Evolutionary conservation across 1,284 basidiomycete species (phyloP).

Genomic region (Puccinia coronata): DNA sequence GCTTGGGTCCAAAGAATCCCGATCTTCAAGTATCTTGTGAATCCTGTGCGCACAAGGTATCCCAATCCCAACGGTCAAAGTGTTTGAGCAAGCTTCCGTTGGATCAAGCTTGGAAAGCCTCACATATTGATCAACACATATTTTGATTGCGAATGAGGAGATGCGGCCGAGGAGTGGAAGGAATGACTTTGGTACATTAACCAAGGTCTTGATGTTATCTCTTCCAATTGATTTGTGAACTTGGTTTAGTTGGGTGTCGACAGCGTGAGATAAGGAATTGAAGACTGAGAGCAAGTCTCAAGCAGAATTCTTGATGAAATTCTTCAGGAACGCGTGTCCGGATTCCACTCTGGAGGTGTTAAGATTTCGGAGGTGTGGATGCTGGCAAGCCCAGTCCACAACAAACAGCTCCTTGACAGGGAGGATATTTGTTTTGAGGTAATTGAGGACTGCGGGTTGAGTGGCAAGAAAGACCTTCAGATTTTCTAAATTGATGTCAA

Average conservation of each 20-base stretch:
- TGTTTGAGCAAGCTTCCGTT: background rate
- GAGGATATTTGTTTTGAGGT: background rate
- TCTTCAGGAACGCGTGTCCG: background rate
- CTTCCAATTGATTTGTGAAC: background rate
- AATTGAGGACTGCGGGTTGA: background rate
- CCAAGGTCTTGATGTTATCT: background rate
- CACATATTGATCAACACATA: background rate
- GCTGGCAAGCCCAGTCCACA: too few species aligned
- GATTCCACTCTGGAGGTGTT: background rate
- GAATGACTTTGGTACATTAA: background rate
- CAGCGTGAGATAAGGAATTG: background rate
- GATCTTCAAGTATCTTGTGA: background rate
- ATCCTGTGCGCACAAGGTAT: constrained; percentile 3
- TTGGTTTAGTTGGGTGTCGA: background rate
- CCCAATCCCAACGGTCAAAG: background rate
- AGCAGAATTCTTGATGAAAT: background rate
- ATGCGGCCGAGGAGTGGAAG: background rate
- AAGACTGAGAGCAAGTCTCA: too few species aligned
- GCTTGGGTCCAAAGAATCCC: background rate
- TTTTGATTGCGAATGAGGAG: background rate
- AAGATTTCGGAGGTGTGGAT: too few species aligned
- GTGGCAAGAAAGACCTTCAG: background rate
- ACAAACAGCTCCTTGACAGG: background rate
- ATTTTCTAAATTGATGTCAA: background rate
- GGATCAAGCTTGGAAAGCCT: background rate